Conservation (phyloP, 345 rosid species). For the Microthlaspi erraticum region DNA sequence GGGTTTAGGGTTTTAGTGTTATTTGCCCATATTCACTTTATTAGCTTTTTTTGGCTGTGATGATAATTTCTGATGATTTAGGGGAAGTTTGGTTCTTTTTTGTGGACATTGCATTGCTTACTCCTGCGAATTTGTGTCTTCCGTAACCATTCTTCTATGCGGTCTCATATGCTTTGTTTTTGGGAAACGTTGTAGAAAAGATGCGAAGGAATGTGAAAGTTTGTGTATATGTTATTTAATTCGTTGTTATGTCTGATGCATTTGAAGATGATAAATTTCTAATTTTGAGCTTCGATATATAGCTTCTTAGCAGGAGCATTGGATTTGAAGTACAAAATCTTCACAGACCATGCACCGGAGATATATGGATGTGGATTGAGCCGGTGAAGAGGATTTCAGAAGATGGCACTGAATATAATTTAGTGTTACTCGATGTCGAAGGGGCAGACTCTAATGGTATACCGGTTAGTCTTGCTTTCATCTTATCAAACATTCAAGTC, state of each 20-base stretch:
- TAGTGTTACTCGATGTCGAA: slow-evolving; percentile 52
- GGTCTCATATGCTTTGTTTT: neutral
- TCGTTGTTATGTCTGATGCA: slow-evolving; percentile 1
- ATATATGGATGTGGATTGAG: slow-evolving; percentile 59
- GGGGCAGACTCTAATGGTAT: slow-evolving; percentile 42
- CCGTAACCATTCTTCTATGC: slow-evolving; percentile 7
- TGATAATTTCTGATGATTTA: slow-evolving; percentile 10
- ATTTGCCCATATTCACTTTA: neutral
- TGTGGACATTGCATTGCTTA: neutral
- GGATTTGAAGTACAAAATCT: slow-evolving; percentile 50
- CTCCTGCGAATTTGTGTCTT: neutral
- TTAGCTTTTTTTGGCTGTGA: neutral
- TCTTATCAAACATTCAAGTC: neutral
- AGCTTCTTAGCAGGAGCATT: slow-evolving; percentile 52
- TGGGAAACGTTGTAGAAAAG: neutral
- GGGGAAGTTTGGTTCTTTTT: neutral
- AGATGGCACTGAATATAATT: slow-evolving; percentile 51
- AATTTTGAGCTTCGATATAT: slow-evolving; percentile 7
- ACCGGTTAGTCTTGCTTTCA: slow-evolving; percentile 35
- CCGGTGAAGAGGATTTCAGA: slow-evolving; percentile 48
- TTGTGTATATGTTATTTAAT: neutral
- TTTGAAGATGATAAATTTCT: slow-evolving; percentile 28
- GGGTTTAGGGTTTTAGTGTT: slow-evolving; percentile 28
- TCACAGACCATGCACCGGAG: slow-evolving; percentile 47
- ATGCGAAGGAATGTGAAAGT: neutral